These are phyloP conservation scores for Dillenia turbinata DNA, from an alignment of 164 flowering plant genomes.

Conservation along the genomic window DNA sequence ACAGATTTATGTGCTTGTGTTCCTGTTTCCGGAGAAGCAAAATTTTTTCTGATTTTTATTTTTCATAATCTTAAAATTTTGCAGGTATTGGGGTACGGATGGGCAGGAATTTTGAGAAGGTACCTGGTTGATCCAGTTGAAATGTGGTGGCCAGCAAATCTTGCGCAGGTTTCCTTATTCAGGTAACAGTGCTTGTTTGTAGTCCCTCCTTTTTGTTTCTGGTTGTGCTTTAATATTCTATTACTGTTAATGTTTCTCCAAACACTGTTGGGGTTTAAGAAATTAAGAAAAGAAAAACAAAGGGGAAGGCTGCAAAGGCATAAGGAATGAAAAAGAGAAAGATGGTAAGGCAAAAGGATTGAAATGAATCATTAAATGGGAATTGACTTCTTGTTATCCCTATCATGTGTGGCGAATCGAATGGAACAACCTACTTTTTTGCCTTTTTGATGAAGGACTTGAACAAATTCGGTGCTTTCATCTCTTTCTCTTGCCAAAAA, in stretches of 20 bases:
- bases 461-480: too few species aligned
- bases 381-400: not conserved
- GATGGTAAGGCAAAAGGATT: not conserved
- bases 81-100: constrained; percentile 90
- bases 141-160: constrained; percentile 98
- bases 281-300: not conserved
- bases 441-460: too few species aligned
- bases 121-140: constrained; percentile 82
- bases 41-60: not conserved
- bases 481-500: too few species aligned
- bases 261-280: not conserved
- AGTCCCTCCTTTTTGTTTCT: not conserved
- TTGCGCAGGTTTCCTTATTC: constrained; percentile 91
- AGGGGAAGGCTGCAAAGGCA: not conserved
- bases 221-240: constrained; percentile 3
- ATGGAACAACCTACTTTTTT: too few species aligned
- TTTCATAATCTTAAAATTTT: not conserved
- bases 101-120: constrained; percentile 89
- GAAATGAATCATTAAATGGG: not conserved
- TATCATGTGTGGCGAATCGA: too few species aligned
- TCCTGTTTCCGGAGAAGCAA: not conserved
- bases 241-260: not conserved
- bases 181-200: constrained; percentile 33
- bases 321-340: not conserved
- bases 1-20: not conserved